These are phyloP conservation scores for Sphenostylis stenocarpa DNA, from an alignment of 306 rosid genomes.

Conservation along the genomic window DNA sequence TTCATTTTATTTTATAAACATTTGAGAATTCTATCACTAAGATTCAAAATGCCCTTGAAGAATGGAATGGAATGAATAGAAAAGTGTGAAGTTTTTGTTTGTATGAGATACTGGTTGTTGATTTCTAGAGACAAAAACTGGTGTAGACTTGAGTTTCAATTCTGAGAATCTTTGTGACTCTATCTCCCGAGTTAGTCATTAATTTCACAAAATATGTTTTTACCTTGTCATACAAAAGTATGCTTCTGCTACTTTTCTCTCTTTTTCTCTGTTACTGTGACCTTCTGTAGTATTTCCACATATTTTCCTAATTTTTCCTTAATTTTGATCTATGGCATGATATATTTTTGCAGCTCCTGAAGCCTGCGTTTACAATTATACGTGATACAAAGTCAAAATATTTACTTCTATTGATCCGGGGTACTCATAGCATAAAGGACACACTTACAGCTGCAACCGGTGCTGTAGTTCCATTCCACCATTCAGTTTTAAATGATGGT, in stretches of 20 bases:
- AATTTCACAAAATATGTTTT: neutral
- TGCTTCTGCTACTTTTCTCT: neutral
- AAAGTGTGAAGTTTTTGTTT: neutral
- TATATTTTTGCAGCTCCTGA: slow-evolving; percentile 72
- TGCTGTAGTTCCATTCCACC: slow-evolving; percentile 95
- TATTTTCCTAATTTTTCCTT: slow-evolving; percentile 19
- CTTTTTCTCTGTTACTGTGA: slow-evolving; percentile 1
- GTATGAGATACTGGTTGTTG: neutral
- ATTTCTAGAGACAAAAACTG: neutral
- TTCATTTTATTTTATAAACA: neutral
- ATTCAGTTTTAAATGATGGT: slow-evolving; percentile 87
- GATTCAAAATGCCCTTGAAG: neutral
- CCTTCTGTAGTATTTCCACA: neutral
- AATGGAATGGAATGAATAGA: neutral
- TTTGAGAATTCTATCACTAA: neutral
- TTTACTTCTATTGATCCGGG: slow-evolving; percentile 91
- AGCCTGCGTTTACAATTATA: slow-evolving; percentile 91
- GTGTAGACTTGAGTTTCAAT: slow-evolving; percentile 2
- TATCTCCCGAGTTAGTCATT: neutral
- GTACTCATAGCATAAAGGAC: slow-evolving; percentile 98
- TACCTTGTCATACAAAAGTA: neutral
- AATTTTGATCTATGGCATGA: slow-evolving; percentile 28
- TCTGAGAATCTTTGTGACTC: neutral
- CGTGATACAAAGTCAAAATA: slow-evolving; percentile 70
- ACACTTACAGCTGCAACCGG: slow-evolving; percentile 98